Base-by-base conservation (phyloP, 179 eudicot species). In the Corrigiola litoralis region DNA sequence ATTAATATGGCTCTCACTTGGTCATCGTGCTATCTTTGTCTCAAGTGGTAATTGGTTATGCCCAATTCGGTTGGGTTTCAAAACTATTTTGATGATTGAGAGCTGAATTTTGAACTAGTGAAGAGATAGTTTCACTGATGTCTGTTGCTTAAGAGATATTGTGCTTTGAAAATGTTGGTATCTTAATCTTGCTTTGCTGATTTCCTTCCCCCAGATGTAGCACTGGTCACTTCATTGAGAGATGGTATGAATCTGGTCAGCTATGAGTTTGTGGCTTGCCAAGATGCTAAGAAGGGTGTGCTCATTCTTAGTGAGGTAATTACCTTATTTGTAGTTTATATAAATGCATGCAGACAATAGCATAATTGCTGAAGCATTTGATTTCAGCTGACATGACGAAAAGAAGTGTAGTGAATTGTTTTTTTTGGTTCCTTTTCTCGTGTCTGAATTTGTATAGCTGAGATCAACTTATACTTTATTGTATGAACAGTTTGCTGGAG, bases 221-320 rank as follows among this genome's bases (percentile, higher is more conserved):
- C 97, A 58, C 87, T 95, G 44, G 99, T 95, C 54, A 90, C 99
- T 67, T 90, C 97, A 42, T 75, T 94, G 85, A 78, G 97, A 63
- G 99, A 94, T 79, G 99, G 99, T 69, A 90, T 90, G 97, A 94
- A 95, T 82, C 87, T 90, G 53, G 99, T 90, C 72, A 88, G 97
- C 84, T 95, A 88, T 71, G 99, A 95, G 79, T 95, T 81, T 76
- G 97, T 95, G 70, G 96, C 99, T 65, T 95, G 97, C 82, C 97
- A 95, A 85, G 96, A 84, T 65, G 75, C 77, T 38, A 92, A 85
- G 77, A 88, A 80, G 76, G 99, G 97, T 42, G 99, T 94, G 33
- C 96, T 94, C 48, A 88, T 94, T 81, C 94, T 94, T 46, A 94
- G 99, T 65, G 99, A 95, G 80, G 99, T 92, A 88, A 75, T 27